phyloP scores from a whole-genome alignment of 768 basidiomycete genomes.

The Agrocybe praecox region DNA sequence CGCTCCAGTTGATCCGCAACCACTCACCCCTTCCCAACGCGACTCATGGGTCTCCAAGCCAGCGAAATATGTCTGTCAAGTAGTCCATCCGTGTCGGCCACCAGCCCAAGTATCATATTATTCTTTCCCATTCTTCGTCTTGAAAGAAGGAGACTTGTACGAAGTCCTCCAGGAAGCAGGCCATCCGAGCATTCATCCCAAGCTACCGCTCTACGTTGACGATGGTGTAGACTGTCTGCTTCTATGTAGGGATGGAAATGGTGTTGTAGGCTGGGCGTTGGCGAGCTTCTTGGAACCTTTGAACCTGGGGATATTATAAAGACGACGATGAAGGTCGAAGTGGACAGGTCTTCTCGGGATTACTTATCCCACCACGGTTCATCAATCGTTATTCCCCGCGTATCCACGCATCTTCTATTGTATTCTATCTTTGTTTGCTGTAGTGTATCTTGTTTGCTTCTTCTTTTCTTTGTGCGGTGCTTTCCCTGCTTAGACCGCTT shows the following conservation, averaged over 20 bases:
- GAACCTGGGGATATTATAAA: background rate
- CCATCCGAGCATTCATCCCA: conserved; percentile 73
- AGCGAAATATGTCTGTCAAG: conserved; percentile 66
- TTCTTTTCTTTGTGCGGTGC: background rate
- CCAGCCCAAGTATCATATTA: conserved; percentile 68
- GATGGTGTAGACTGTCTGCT: conserved; percentile 79
- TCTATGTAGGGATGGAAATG: conserved; percentile 59
- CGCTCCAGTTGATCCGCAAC: conserved; percentile 18
- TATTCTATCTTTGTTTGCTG: background rate
- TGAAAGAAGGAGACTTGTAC: conserved; percentile 62
- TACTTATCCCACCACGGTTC: conserved; percentile 3
- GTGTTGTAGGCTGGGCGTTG: conserved; percentile 76
- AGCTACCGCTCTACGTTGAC: conserved; percentile 78
- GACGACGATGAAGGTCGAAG: background rate
- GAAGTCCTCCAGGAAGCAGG: conserved; percentile 77
- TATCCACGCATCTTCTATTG: background rate
- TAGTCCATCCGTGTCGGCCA: conserved; percentile 69
- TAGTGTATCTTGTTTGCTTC: background rate
- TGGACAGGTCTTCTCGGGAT: conserved; percentile 3
- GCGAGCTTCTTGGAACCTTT: conserved; percentile 79
- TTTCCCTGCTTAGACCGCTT: background rate
- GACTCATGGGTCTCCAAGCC: conserved; percentile 49
- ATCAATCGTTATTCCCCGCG: background rate
- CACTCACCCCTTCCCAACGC: conserved; percentile 29
- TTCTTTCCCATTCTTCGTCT: conserved; percentile 74